Conservation (phyloP, 2,329 filamentous ascomycete genomes). For the Phaeosphaeria sp. region DNA sequence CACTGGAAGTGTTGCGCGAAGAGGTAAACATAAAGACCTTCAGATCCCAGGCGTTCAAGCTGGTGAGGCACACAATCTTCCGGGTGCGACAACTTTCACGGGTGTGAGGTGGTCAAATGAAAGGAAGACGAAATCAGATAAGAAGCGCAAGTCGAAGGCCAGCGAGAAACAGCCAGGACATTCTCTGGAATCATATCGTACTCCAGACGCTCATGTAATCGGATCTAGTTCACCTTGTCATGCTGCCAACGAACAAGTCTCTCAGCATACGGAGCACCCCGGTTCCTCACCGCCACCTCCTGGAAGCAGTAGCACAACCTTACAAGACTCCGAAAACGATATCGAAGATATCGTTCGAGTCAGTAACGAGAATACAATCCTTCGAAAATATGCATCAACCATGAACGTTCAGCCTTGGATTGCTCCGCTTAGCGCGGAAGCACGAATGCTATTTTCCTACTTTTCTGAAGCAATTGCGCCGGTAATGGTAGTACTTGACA, state of each 20-base stretch:
- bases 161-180: background rate
- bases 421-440: constrained; percentile 32
- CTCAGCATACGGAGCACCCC: background rate
- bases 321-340: constrained; percentile 2
- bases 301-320: background rate
- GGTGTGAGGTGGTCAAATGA: constrained; percentile 4
- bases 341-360: constrained; percentile 11
- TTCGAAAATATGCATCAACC: background rate
- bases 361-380: background rate
- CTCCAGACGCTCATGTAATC: background rate
- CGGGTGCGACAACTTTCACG: background rate
- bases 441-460: constrained; percentile 47
- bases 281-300: background rate
- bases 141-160: background rate
- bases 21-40: constrained; percentile 23
- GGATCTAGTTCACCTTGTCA: background rate
- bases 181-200: background rate
- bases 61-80: background rate
- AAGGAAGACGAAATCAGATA: background rate
- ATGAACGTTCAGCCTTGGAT: constrained; percentile 26
- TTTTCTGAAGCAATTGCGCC: constrained; percentile 49
- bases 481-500: constrained; percentile 51
- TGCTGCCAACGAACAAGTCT: background rate
- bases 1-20: constrained; percentile 35
- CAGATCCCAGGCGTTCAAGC: constrained; percentile 14